Conservation (phyloP, 805 yeast genomes). For the Monosporozyma solicola region DNA sequence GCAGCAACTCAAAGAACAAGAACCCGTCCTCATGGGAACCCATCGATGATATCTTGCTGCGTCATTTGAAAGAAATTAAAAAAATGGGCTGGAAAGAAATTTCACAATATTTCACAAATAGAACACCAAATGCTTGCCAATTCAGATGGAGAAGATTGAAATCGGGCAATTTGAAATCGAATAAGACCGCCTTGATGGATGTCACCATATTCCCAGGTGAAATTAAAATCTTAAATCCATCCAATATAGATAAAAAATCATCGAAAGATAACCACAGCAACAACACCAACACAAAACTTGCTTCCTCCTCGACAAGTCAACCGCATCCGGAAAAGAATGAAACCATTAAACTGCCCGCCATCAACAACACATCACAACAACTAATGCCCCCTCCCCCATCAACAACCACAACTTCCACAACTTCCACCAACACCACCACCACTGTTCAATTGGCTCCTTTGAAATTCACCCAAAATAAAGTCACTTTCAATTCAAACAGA, state of each 20-base stretch:
- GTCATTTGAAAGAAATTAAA: conserved; percentile 73
- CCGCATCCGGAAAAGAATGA: neutral
- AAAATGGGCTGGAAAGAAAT: conserved; percentile 88
- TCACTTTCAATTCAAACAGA: conserved; percentile 1
- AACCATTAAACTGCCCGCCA: neutral
- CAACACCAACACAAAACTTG: neutral
- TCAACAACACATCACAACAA: neutral
- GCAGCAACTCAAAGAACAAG: conserved; percentile 5
- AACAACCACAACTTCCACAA: neutral
- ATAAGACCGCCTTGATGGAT: conserved; percentile 22
- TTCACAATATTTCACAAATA: conserved; percentile 62
- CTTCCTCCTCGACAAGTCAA: too few species aligned
- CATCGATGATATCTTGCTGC: conserved; percentile 58
- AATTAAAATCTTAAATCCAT: conserved; percentile 7
- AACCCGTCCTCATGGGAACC: conserved; percentile 68
- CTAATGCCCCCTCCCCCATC: neutral
- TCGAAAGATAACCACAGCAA: neutral
- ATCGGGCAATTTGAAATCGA: conserved; percentile 34
- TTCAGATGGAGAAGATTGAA: conserved; percentile 76
- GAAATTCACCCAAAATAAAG: neutral
- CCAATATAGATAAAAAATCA: neutral
- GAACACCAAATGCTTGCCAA: conserved; percentile 87
- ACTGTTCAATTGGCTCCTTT: neutral
- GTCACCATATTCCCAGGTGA: conserved; percentile 15
- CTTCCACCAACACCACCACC: too few species aligned